Evolutionary conservation across 345 rosid species (phyloP), one percentile per base, ranked within the genome.

Genomic region (Brassica rapa): DNA sequence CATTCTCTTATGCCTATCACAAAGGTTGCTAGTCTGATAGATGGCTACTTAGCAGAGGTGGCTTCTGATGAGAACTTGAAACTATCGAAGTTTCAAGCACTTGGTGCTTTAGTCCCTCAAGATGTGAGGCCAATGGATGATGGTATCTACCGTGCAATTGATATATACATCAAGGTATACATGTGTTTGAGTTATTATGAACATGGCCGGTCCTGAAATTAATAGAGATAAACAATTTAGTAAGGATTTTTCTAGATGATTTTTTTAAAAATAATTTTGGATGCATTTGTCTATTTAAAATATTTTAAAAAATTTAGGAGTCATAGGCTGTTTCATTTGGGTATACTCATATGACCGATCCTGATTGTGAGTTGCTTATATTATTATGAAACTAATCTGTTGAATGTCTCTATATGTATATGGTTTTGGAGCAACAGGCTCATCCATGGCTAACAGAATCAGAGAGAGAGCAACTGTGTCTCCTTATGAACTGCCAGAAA

Each of bases 11-110:
- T 76, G 12, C 88, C 93, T 10, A 74, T 87, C 79, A 85, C 87
- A 63, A 77, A 82, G 85, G 96, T 94, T n/a, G 93, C 94, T 49
- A 88, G 84, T 77, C 85, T 94, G 65, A 86, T 92, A 41, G 97
- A 94, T 69, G 87, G 85, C 14, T 94, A 88, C 82, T 88, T 94
- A 62, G 91, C 94, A 19, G 97, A 94, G 82, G 98, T 94, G 39
- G 97, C 96, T 5, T 88, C 97, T n/a, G 98, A 94, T 82, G 91
- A 85, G 39, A 94, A 94, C 85, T 83, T 92, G 80, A 94, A 88
- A 85, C 61, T 82, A 62, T 64, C 87, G 0, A 89, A 92, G 71
- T 92, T 94, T 77, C 92, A 87, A 70, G 84, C 96, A 1, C 84
- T 94, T 43, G 94, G 92, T 56, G 88, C 87, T 43, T 70, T 61